Conservation (phyloP, 2,329 filamentous ascomycete genomes). For the Epichloe amarillans region DNA sequence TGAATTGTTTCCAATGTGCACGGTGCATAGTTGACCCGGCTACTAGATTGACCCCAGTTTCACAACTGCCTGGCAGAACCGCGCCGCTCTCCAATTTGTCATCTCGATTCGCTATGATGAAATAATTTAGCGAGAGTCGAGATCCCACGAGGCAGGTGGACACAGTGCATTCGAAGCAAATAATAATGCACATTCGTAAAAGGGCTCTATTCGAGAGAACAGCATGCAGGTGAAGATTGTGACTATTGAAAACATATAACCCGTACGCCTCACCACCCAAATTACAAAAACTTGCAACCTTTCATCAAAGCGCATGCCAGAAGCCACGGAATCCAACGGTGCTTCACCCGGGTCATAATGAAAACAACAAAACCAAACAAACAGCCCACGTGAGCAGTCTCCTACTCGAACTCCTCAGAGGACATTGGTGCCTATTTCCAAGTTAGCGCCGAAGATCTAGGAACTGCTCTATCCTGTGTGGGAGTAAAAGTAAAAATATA, state of each 20-base stretch:
- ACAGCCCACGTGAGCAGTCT: not conserved
- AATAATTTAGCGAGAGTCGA: slow-evolving; percentile 10
- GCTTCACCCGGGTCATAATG: not conserved
- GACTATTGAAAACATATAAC: not conserved
- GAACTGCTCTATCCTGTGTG: not conserved
- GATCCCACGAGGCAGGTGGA: not conserved
- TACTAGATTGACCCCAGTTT: slow-evolving; percentile 47
- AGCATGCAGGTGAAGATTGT: not conserved
- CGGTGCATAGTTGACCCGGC: slow-evolving; percentile 12
- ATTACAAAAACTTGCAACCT: not conserved
- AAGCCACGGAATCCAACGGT: not conserved
- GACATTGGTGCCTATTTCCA: slow-evolving; percentile 27
- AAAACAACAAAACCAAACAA: not conserved
- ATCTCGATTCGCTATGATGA: slow-evolving; percentile 57
- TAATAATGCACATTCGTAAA: not conserved
- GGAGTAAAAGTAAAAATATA: not conserved
- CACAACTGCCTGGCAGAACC: slow-evolving; percentile 43
- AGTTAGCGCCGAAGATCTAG: not conserved
- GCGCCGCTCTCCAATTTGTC: slow-evolving; percentile 60
- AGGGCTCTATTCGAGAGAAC: not conserved
- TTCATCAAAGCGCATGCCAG: not conserved
- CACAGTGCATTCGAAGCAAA: not conserved
- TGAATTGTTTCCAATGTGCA: not conserved
- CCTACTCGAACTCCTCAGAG: slow-evolving; percentile 33
- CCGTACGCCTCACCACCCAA: slow-evolving; percentile 9